Base-by-base conservation (phyloP, 225 moss, liverwort and hornwort species). In the Neckera pumila region DNA sequence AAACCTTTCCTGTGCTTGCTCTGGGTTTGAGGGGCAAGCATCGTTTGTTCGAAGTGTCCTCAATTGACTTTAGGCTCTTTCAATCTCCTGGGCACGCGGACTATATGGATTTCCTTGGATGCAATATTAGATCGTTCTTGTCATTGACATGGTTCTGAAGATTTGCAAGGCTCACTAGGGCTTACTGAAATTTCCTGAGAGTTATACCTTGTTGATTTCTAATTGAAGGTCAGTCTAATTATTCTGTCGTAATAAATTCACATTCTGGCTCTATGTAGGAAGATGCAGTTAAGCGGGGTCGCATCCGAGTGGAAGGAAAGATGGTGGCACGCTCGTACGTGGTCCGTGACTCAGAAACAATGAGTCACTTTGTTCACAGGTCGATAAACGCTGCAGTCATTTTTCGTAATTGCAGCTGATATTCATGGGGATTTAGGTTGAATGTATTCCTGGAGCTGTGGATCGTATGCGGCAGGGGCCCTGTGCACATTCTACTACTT, bases 281-380 rank as follows among this genome's bases (percentile, higher is more conserved):
- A 87, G 93, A 94, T 87, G 98, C 98, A 73, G 93, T 97, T 54
- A 91, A 95, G 82, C 88, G 90, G 86, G 98, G 96, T 80, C 95
- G 98, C 89, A 97, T 99, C 86, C 93, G 89, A 81, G 97, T 99
- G 83, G 94, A 94, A 87, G 96, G 96, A 74, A 93, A 93, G 91
- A 92, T 90, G 70, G 95, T 99, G 91, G 60, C 90, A 86, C 87
- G 92, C 81, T 91, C 94, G 16, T 96, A 92, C 81, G 90, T 95
- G 51, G 89, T 96, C 80, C 94, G 94, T 71, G 96, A 96, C 82
- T 91, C 96, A 23, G 87, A 99, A 87, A 93, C 90, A 84, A 86
- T 99, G 91, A 97, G 98, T 90, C 98, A 99, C 87, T 99, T 96
- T 91, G 94, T 99, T 71, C 98, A 99, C 91, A 96, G 98, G 98